Evolutionary conservation across 2,329 filamentous ascomycete genomes (phyloP).

Genomic region (Alternaria longipes): DNA sequence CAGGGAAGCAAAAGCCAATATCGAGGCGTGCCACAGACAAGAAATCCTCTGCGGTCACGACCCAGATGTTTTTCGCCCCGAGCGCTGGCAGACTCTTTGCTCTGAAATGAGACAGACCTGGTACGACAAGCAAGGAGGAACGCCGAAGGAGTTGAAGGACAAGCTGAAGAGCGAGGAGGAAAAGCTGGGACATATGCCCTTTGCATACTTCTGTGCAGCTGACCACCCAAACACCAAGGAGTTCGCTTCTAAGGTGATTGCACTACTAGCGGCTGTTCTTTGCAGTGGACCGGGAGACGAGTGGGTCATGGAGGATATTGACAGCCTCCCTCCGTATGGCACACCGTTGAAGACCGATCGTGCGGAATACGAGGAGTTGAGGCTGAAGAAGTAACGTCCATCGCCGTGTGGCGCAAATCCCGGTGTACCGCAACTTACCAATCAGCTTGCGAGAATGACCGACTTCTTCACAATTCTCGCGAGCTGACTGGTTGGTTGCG

Average conservation of each 20-base stretch:
- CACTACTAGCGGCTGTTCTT: neutral
- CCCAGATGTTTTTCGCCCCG: no score
- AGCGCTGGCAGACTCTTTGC: no score
- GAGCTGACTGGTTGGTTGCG: no score
- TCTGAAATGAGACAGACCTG: neutral
- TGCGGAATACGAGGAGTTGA: no score
- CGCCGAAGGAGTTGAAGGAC: neutral
- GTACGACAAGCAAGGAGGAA: neutral
- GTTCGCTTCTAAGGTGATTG: conserved; percentile 24
- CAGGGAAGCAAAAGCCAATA: neutral
- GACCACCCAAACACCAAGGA: conserved; percentile 11
- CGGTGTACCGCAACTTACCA: no score
- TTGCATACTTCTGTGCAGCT: conserved; percentile 17
- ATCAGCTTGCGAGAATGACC: no score
- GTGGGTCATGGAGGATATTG: conserved; percentile 8
- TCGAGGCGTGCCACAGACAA: neutral
- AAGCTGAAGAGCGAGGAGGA: conserved; percentile 2
- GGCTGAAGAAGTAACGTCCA: neutral
- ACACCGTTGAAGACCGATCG: neutral
- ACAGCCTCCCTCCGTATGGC: neutral
- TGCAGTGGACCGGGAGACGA: conserved; percentile 8
- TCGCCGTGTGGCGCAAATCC: no score
- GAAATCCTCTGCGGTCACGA: no score
- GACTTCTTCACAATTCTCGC: no score
- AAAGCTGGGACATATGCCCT: conserved; percentile 17